phyloP scores from a whole-genome alignment of 2,329 filamentous ascomycete genomes.

The Xylariaceae sp. region DNA sequence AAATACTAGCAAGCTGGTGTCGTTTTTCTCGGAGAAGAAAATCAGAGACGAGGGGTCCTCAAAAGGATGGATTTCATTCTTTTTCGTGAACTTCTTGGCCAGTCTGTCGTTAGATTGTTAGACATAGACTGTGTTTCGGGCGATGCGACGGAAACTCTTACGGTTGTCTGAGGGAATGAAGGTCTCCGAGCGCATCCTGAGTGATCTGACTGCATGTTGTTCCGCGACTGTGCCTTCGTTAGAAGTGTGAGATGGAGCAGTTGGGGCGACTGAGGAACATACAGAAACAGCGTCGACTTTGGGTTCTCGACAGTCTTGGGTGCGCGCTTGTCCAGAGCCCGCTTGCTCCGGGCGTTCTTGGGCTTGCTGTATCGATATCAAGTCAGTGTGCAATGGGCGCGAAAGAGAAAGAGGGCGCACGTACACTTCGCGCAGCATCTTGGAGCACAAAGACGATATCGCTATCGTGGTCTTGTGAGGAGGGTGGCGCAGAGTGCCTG shows the following conservation, averaged over 20 bases:
- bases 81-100: slow-evolving; percentile 91
- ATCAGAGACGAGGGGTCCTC: slow-evolving; percentile 84
- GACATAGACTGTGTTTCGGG: background rate
- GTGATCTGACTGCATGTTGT: slow-evolving; percentile 79
- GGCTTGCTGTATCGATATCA: slow-evolving; percentile 48
- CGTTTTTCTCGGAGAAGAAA: slow-evolving; percentile 97
- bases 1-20: slow-evolving; percentile 81
- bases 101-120: slow-evolving; percentile 37
- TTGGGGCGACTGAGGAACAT: background rate
- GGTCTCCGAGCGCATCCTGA: slow-evolving; percentile 79
- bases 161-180: slow-evolving; percentile 80
- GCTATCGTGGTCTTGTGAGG: background rate
- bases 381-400: slow-evolving; percentile 9
- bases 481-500: background rate
- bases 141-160: slow-evolving; percentile 44
- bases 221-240: slow-evolving; percentile 51
- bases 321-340: slow-evolving; percentile 88
- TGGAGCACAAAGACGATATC: background rate
- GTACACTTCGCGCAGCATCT: slow-evolving; percentile 31
- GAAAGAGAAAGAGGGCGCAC: background rate
- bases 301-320: slow-evolving; percentile 87
- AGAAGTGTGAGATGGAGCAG: slow-evolving; percentile 9
- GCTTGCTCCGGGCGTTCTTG: slow-evolving; percentile 82
- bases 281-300: slow-evolving; percentile 83
- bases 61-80: slow-evolving; percentile 93